Conservation (phyloP, 2,329 filamentous ascomycete species). For the Penicillium sumatraense region DNA sequence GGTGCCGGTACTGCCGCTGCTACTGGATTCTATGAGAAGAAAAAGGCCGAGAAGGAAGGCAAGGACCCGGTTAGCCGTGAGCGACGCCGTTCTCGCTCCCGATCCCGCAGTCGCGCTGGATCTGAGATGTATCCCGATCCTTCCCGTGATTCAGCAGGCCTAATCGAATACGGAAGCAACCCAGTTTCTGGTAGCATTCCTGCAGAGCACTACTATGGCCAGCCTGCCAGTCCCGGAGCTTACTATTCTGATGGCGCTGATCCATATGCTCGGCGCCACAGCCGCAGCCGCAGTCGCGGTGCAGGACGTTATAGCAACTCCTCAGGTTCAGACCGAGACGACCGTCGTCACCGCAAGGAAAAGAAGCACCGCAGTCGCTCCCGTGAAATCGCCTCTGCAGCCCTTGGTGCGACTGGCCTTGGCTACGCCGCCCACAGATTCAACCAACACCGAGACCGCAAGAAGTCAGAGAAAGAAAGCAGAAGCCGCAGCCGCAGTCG, state of each 20-base stretch:
- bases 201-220: slow-evolving; percentile 52
- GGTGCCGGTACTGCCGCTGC: slow-evolving; percentile 65
- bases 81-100: slow-evolving; percentile 52
- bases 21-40: slow-evolving; percentile 66
- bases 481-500: not conserved
- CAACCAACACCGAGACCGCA: slow-evolving; percentile 60
- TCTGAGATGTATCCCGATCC: slow-evolving; percentile 48
- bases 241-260: slow-evolving; percentile 50
- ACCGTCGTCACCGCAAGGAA: slow-evolving; percentile 35
- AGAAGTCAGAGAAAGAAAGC: slow-evolving; percentile 57
- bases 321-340: slow-evolving; percentile 42
- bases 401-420: slow-evolving; percentile 61
- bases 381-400: slow-evolving; percentile 57
- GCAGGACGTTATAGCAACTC: slow-evolving; percentile 38
- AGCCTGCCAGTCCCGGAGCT: slow-evolving; percentile 39
- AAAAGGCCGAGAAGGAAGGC: slow-evolving; percentile 62
- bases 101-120: slow-evolving; percentile 50
- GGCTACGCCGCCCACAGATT: slow-evolving; percentile 63
- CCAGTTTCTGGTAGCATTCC: slow-evolving; percentile 63
- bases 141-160: slow-evolving; percentile 49
- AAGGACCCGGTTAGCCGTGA: slow-evolving; percentile 49
- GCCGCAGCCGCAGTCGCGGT: slow-evolving; percentile 43
- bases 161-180: slow-evolving; percentile 69
- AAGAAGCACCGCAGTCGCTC: slow-evolving; percentile 46
- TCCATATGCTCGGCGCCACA: slow-evolving; percentile 51